A percentile compares a stretch with the other conserved stretches of the same genome.
These are phyloP conservation scores for Aspergillus fischeri DNA, from an alignment of 2,329 filamentous ascomycete genomes.

Conservation along the genomic window DNA sequence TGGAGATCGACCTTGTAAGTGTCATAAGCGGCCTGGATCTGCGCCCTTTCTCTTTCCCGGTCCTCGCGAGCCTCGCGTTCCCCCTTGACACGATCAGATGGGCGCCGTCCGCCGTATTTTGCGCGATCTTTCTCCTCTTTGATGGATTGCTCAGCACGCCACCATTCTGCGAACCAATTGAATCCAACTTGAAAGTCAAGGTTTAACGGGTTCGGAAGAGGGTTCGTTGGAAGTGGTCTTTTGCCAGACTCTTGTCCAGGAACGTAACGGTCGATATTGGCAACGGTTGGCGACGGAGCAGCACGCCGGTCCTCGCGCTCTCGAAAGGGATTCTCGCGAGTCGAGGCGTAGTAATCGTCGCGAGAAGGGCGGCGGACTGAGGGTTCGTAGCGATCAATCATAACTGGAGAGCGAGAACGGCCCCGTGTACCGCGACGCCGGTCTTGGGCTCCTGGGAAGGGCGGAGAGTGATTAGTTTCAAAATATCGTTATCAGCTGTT, in stretches of 20 bases:
- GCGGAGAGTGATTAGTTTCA: not conserved
- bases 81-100: slow-evolving; percentile 54
- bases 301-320: slow-evolving; percentile 56
- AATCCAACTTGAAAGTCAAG: slow-evolving; percentile 64
- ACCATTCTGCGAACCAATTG: slow-evolving; percentile 66
- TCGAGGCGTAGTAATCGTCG: slow-evolving; percentile 54
- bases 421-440: slow-evolving; percentile 41
- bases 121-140: slow-evolving; percentile 61
- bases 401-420: slow-evolving; percentile 58
- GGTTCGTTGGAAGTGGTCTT: slow-evolving; percentile 52
- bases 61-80: slow-evolving; percentile 61
- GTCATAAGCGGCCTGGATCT: slow-evolving; percentile 63
- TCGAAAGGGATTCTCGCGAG: slow-evolving; percentile 42
- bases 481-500: not conserved
- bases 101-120: slow-evolving; percentile 55
- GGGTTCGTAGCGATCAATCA: slow-evolving; percentile 63
- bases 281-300: slow-evolving; percentile 53
- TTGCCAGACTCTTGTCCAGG: slow-evolving; percentile 57
- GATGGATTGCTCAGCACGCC: slow-evolving; percentile 59
- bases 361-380: slow-evolving; percentile 48
- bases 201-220: slow-evolving; percentile 58
- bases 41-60: slow-evolving; percentile 57
- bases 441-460: slow-evolving; percentile 34
- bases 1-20: slow-evolving; percentile 63
- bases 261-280: slow-evolving; percentile 62